Evolutionary conservation across 495 filamentous ascomycete genomes (phyloP), one percentile per base, ranked within the genome.

Genomic region (Sabuloglossum arenarium): DNA sequence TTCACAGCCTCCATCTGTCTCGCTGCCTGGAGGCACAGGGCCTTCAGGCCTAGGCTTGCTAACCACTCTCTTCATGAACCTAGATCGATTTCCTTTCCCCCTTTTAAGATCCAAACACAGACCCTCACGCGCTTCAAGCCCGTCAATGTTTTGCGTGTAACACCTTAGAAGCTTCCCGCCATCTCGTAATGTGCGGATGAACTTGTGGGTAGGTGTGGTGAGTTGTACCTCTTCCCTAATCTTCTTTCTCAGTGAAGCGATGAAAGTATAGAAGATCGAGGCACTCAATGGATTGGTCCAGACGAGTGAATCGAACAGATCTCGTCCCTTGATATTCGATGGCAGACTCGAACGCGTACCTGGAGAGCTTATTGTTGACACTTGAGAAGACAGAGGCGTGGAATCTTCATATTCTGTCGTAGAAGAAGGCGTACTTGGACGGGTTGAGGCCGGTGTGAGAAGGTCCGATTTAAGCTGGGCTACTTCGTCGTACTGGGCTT

Each of bases 231-330:
- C 67, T 30, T 66, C 60, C 45, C 63, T 62, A 21, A 82, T 73
- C 32, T 76, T 76, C 32, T 79, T 71, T 29, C 81, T 69, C 4
- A 85, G 63, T 0, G 74, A 77, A 0, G 81, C 75, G 39, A 79
- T 76, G 58, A 85, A 85, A 11, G 73, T 79, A 59, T 84, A 83
- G 55, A 84, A 84, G 29, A 81, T 73, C 0, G 78, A 75, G 0
- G 80, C 84, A 31, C 75, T 78, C 23, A 73, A 65, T 0, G 78
- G 72, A 60, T 82, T 77, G 4, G 73, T 67, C 77, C 81, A 85
- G 34, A 85, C 70, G 31, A 78, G 78, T 14, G 73, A 71, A 61
- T 83, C 79, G 58, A 85, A 85, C 1, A 85, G 67, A 57, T 85
- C 81, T 50, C 73, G 70, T 6, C 81, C 81, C 60, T 82, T 83